Percentiles rank a stretch among this genome's conserved stretches.
phyloP scores from a whole-genome alignment of 2,329 filamentous ascomycete species.

The Harringtonia aguacate region DNA sequence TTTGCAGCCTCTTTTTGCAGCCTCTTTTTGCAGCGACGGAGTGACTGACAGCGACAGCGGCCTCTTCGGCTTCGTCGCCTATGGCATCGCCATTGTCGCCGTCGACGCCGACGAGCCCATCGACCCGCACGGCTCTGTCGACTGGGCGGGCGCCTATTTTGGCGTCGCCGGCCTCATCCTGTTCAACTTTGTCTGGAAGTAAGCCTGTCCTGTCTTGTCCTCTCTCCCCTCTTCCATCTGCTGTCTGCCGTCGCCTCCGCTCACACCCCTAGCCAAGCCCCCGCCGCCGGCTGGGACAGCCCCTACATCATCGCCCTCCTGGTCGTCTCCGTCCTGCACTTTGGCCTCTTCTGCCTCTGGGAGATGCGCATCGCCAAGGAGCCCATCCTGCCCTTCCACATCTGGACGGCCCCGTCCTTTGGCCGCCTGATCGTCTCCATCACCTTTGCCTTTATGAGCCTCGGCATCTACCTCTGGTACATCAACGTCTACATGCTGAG shows the following conservation, averaged over 20 bases:
- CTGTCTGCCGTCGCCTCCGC: not conserved
- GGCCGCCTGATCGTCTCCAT: slow-evolving; percentile 6
- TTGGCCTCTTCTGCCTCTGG: slow-evolving; percentile 8
- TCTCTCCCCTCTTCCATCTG: not conserved
- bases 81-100: not conserved
- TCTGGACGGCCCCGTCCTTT: slow-evolving; percentile 10
- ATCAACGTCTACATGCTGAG: slow-evolving; percentile 6
- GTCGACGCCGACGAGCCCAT: slow-evolving; percentile 1
- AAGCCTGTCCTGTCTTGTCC: not conserved
- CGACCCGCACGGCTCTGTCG: slow-evolving; percentile 5
- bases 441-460: slow-evolving; percentile 11
- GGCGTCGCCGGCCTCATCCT: slow-evolving; percentile 6
- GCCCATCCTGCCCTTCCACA: slow-evolving; percentile 11
- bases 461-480: slow-evolving; percentile 12
- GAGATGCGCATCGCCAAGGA: slow-evolving; percentile 5
- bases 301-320: slow-evolving; percentile 9
- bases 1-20: too few relatives aligned
- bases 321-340: slow-evolving; percentile 6
- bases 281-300: slow-evolving; percentile 3
- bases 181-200: slow-evolving; percentile 11
- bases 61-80: not conserved
- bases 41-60: not conserved
- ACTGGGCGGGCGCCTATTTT: slow-evolving; percentile 8
- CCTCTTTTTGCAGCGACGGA: too few relatives aligned
- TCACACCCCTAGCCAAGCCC: slow-evolving; percentile 8